Conservation (phyloP, 805 yeast genomes). For the Candida andamanensis region DNA sequence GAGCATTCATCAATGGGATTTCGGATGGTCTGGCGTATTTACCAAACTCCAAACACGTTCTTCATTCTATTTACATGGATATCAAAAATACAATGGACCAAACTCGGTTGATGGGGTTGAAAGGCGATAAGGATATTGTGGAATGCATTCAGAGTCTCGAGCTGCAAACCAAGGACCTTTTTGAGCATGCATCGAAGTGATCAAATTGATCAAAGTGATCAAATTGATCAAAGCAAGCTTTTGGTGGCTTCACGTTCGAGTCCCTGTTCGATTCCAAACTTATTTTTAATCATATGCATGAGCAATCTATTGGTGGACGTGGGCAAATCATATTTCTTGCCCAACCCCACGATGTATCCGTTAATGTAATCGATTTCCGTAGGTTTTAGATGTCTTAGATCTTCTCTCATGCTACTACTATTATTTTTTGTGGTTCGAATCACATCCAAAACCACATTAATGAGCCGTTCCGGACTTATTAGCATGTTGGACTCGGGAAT, state of each 20-base stretch:
- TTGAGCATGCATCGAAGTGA: no score
- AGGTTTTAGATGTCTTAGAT: conserved; percentile 45
- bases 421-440: conserved; percentile 46
- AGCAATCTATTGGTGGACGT: conserved; percentile 48
- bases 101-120: no score
- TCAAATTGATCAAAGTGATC: no score
- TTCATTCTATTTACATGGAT: background rate
- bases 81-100: background rate
- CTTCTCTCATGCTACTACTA: conserved; percentile 69
- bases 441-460: conserved; percentile 25
- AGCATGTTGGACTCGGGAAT: conserved; percentile 27
- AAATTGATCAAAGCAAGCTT: no score
- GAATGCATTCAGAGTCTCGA: no score
- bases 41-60: conserved; percentile 1
- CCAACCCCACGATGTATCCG: conserved; percentile 66
- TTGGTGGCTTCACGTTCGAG: background rate
- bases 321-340: conserved; percentile 36
- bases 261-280: conserved; percentile 23
- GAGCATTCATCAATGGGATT: conserved; percentile 41
- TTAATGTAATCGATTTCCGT: conserved; percentile 83
- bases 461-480: conserved; percentile 29
- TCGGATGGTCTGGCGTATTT: no score
- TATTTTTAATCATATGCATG: conserved; percentile 39
- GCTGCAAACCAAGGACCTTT: no score
- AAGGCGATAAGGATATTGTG: no score